These are phyloP conservation scores for Pluteus cervinus DNA, from an alignment of 768 basidiomycete genomes.

Conservation along the genomic window DNA sequence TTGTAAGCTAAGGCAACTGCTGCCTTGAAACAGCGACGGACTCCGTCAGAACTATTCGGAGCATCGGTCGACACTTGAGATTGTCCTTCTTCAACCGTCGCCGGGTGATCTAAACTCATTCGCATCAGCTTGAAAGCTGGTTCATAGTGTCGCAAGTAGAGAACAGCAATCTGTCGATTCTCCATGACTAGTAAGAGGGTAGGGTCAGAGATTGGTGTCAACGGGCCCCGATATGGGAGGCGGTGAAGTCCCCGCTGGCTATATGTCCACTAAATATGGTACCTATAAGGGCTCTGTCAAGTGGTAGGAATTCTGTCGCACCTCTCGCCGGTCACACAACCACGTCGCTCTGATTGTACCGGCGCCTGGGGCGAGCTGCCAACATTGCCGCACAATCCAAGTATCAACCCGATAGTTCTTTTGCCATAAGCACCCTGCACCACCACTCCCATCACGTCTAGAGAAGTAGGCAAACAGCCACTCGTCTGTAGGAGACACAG, in stretches of 20 bases:
- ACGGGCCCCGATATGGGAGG: slow-evolving; percentile 54
- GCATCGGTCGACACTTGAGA: slow-evolving; percentile 23
- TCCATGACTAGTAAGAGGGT: slow-evolving; percentile 62
- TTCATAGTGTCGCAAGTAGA: slow-evolving; percentile 43
- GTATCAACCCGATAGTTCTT: slow-evolving; percentile 51
- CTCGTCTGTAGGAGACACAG: slow-evolving; percentile 49
- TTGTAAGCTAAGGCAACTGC: slow-evolving; percentile 56
- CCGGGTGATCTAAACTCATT: slow-evolving; percentile 39
- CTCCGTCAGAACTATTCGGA: slow-evolving; percentile 27
- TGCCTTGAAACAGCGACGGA: slow-evolving; percentile 48
- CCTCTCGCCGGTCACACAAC: slow-evolving; percentile 58
- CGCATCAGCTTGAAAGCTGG: slow-evolving; percentile 39
- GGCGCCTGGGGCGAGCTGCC: slow-evolving; percentile 43
- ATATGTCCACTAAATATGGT: slow-evolving; percentile 45
- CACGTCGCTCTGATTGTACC: slow-evolving; percentile 59
- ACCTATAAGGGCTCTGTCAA: not conserved
- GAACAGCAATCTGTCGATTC: slow-evolving; percentile 49
- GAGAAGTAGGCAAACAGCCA: slow-evolving; percentile 78
- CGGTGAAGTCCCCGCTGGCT: too few relatives aligned
- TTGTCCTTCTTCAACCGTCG: slow-evolving; percentile 26
- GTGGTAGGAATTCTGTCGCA: slow-evolving; percentile 18
- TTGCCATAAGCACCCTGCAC: slow-evolving; percentile 62
- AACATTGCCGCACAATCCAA: slow-evolving; percentile 56
- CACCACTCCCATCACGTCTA: slow-evolving; percentile 46
- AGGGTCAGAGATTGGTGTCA: slow-evolving; percentile 44